A percentile compares a stretch with the other conserved stretches of the same genome.
phyloP scores from a whole-genome alignment of 2,329 filamentous ascomycete genomes.

The Exophiala sideris region DNA sequence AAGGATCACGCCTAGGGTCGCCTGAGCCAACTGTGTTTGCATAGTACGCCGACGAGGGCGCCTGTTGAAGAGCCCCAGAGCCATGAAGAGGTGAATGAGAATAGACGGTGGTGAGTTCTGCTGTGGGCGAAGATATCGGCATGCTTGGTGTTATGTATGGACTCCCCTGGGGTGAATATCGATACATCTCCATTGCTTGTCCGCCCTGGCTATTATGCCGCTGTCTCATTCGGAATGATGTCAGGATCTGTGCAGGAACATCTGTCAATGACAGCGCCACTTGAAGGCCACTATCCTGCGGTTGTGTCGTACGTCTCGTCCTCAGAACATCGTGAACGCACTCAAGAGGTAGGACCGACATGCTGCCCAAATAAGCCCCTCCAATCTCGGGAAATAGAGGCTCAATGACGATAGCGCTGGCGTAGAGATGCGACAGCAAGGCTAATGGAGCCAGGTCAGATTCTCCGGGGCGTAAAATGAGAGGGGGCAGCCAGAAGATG shows the following conservation, averaged over 20 bases:
- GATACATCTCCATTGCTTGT: constrained; percentile 18
- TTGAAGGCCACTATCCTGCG: constrained; percentile 56
- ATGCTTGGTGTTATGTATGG: constrained; percentile 20
- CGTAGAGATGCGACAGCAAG: constrained; percentile 88
- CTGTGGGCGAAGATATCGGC: constrained; percentile 15
- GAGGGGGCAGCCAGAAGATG: constrained; percentile 93
- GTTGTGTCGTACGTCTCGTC: constrained; percentile 61
- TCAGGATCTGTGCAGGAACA: constrained; percentile 66
- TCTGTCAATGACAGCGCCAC: constrained; percentile 67
- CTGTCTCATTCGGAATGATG: constrained; percentile 66
- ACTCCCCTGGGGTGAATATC: constrained; percentile 25
- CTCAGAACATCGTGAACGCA: constrained; percentile 76
- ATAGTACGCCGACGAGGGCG: constrained; percentile 35
- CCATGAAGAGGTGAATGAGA: constrained; percentile 41
- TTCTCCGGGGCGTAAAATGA: constrained; percentile 72
- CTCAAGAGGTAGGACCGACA: constrained; percentile 77
- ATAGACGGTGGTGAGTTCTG: constrained; percentile 28
- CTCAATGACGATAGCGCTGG: constrained; percentile 80
- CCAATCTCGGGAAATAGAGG: constrained; percentile 89
- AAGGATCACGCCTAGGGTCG: constrained; percentile 35
- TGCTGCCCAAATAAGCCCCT: constrained; percentile 78
- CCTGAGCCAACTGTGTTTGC: constrained; percentile 15
- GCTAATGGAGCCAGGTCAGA: constrained; percentile 74
- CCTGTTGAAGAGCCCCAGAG: constrained; percentile 37
- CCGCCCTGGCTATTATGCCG: constrained; percentile 38